Evolutionary conservation across 306 rosid species (phyloP).

Genomic region (Abrus precatorius): DNA sequence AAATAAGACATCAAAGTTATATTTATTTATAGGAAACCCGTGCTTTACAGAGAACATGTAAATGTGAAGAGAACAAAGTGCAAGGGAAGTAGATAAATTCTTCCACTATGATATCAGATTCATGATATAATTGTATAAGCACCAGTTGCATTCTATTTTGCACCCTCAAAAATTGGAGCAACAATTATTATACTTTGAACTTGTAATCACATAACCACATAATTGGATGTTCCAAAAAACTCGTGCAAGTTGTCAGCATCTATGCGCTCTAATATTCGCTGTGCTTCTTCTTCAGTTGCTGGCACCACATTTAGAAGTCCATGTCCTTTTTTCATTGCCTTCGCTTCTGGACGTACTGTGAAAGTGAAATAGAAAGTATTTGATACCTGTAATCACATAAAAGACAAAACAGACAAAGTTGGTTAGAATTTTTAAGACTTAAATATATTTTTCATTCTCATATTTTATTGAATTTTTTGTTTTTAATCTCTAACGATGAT

Average conservation of each 20-base stretch:
- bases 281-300: constrained; percentile 97
- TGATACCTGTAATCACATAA: constrained; percentile 63
- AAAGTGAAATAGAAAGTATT: constrained; percentile 90
- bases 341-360: constrained; percentile 85
- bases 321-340: constrained; percentile 64
- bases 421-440: constrained; percentile 23
- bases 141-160: constrained; percentile 27
- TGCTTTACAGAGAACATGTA: too few species aligned
- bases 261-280: constrained; percentile 76
- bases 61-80: too few species aligned
- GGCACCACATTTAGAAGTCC: constrained; percentile 84
- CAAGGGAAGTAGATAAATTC: too few species aligned
- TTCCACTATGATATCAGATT: background rate
- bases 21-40: too few species aligned
- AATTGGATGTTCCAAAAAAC: constrained; percentile 40
- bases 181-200: constrained; percentile 25
- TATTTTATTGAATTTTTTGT: too few species aligned
- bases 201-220: constrained; percentile 35
- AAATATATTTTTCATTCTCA: too few species aligned
- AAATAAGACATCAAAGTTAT: too few species aligned
- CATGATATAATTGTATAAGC: constrained; percentile 16
- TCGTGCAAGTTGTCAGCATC: constrained; percentile 71
- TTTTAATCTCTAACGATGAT: too few species aligned
- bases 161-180: constrained; percentile 26
- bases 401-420: background rate